A percentile compares a stretch with the other conserved stretches of the same genome.
Evolutionary conservation across 2,329 filamentous ascomycete species (phyloP).

Genomic region (Xylaria digitata): DNA sequence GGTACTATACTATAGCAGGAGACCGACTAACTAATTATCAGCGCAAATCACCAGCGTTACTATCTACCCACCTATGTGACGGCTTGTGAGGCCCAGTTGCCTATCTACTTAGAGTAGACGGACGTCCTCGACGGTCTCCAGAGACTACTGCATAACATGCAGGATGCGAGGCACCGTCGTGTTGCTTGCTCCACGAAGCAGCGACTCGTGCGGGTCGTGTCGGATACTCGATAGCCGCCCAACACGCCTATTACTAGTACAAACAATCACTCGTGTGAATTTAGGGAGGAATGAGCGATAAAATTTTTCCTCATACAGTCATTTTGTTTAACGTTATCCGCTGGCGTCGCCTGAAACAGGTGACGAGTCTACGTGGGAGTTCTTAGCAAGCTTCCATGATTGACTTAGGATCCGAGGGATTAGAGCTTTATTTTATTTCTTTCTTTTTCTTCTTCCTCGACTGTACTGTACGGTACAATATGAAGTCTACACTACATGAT

Average conservation of each 20-base stretch:
- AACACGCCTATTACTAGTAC: conserved; percentile 42
- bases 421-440: background rate
- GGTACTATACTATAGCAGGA: background rate
- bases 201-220: conserved; percentile 36
- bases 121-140: conserved; percentile 27
- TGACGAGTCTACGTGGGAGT: background rate
- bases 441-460: too few species aligned
- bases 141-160: conserved; percentile 43
- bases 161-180: conserved; percentile 43
- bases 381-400: conserved; percentile 15
- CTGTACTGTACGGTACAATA: background rate
- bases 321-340: background rate
- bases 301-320: conserved; percentile 29
- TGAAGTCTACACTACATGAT: background rate
- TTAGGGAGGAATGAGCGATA: conserved; percentile 30
- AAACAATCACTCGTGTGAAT: conserved; percentile 6
- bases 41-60: conserved; percentile 3
- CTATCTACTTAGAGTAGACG: background rate
- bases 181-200: conserved; percentile 41
- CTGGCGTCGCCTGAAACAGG: background rate
- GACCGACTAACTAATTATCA: conserved; percentile 13
- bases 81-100: conserved; percentile 6
- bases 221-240: conserved; percentile 46
- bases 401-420: background rate
- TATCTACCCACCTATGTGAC: background rate